Evolutionary conservation across 1,284 basidiomycete species (phyloP), one percentile per base, ranked within the genome.

Genomic region (Puccinia polysora): DNA sequence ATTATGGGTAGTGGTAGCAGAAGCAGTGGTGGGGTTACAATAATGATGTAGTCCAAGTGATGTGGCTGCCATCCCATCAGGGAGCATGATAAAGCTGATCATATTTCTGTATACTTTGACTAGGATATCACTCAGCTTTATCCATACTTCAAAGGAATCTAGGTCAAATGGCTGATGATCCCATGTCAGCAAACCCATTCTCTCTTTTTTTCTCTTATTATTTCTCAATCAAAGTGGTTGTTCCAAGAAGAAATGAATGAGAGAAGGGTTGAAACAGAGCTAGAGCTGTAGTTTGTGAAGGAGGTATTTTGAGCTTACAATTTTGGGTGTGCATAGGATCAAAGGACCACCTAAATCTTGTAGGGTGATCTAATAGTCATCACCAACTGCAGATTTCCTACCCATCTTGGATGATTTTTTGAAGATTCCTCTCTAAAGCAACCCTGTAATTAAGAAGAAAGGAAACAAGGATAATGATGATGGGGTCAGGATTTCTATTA

Each of bases 21-120:
- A 10, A 45, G 40, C 10, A 45, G 10, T n/a, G 40, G n/a, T 45
- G 40, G 40, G 10, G n/a, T n/a, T n/a, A n/a, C n/a, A n/a, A n/a
- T n/a, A n/a, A n/a, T n/a, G 55, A 60, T 32, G 73, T 58, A 47
- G 55, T 52, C 56, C 62, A 34, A 67, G n/a, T n/a, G n/a, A n/a
- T n/a, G 40, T 10, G n/a, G 40, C 10, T 10, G 40, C n/a, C n/a
- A n/a, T 10, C n/a, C 10, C 10, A 73, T 28, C 79, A 34, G 59
- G 32, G n/a, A 56, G 52, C 25, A 67, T n/a, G n/a, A n/a, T n/a
- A n/a, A n/a, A n/a, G n/a, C 86, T 86, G 4, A 85, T 84, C 55
- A 92, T 87, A 79, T 89, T 90, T 80, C 88, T 86, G 82, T 92
- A 92, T 28, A 89, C 85, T 78, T 91, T 89, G 14, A 89, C 89